Percentiles rank a stretch among this genome's conserved stretches.
Conservation (phyloP, 495 filamentous ascomycete genomes). For the Aspergillus carlsbadensis region DNA sequence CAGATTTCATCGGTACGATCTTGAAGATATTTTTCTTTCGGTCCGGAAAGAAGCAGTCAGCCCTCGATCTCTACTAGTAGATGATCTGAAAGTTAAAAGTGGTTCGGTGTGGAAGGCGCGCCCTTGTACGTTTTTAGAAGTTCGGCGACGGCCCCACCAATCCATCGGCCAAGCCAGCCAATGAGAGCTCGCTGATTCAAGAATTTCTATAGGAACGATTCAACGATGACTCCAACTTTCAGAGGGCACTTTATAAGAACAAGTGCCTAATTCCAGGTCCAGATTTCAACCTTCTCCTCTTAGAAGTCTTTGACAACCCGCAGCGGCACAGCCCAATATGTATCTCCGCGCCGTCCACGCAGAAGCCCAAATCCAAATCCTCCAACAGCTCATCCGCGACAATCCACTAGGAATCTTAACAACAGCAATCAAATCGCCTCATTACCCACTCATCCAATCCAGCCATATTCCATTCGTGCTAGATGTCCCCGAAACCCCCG, state of each 20-base stretch:
- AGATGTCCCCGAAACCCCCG: slow-evolving; percentile 36
- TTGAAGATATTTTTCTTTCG: too few species aligned
- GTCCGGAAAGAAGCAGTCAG: too few species aligned
- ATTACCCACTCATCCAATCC: slow-evolving; percentile 46
- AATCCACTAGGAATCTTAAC: slow-evolving; percentile 57
- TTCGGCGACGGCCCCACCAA: too few species aligned
- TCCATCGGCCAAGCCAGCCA: too few species aligned
- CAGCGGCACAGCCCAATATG: slow-evolving; percentile 14
- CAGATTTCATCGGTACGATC: too few species aligned
- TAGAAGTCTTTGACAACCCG: neutral
- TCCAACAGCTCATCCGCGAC: slow-evolving; percentile 42
- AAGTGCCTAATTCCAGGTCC: neutral
- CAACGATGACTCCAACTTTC: neutral
- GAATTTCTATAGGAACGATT: neutral
- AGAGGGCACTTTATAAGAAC: neutral
- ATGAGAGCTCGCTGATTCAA: too few species aligned
- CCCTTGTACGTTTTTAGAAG: neutral
- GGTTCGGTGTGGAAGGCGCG: too few species aligned
- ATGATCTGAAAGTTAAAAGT: too few species aligned
- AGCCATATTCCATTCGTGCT: slow-evolving; percentile 59
- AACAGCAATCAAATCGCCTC: slow-evolving; percentile 47
- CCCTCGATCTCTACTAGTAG: too few species aligned
- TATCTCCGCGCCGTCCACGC: slow-evolving; percentile 18
- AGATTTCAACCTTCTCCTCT: neutral
- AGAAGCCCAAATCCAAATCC: slow-evolving; percentile 10